Evolutionary conservation across 441 rosid genomes (phyloP).

Genomic region (Adansonia madagascariensis): DNA sequence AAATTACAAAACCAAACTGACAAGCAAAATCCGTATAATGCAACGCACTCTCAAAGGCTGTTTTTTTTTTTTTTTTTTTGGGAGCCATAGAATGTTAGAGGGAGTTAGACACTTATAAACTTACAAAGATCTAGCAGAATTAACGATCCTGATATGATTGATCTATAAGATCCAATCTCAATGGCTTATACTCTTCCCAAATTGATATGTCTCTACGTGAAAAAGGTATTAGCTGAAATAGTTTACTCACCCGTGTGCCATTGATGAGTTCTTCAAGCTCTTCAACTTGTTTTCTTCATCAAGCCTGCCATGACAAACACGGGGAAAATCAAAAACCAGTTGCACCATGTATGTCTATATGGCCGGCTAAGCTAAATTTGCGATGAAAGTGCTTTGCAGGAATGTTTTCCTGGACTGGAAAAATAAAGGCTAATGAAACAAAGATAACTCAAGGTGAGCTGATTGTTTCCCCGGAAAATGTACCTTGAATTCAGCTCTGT

Average conservation of each 20-base stretch:
- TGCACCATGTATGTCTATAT: not conserved
- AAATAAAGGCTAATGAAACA: not conserved
- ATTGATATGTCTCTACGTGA: not conserved
- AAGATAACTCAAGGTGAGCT: not conserved
- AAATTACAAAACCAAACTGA: not conserved
- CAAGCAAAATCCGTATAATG: not conserved
- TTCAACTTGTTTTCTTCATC: conserved; percentile 31
- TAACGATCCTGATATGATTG: not conserved
- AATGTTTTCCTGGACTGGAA: not conserved
- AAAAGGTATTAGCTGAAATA: not conserved
- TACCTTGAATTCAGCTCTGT: conserved; percentile 41
- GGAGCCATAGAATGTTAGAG: too few relatives aligned
- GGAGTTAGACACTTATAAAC: not conserved
- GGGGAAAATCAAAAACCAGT: conserved; percentile 7
- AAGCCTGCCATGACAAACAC: conserved; percentile 30
- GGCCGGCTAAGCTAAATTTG: not conserved
- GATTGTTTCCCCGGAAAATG: conserved; percentile 12
- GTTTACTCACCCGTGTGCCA: conserved; percentile 45
- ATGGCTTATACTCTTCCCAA: not conserved
- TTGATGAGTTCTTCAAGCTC: conserved; percentile 44
- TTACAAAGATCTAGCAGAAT: not conserved
- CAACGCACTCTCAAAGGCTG: not conserved
- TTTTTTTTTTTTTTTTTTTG: not conserved
- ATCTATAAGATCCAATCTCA: conserved; percentile 6
- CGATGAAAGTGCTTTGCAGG: not conserved